Evolutionary conservation across 1,139 yeast species (phyloP).

Genomic region (Debaryomyces fabryi): DNA sequence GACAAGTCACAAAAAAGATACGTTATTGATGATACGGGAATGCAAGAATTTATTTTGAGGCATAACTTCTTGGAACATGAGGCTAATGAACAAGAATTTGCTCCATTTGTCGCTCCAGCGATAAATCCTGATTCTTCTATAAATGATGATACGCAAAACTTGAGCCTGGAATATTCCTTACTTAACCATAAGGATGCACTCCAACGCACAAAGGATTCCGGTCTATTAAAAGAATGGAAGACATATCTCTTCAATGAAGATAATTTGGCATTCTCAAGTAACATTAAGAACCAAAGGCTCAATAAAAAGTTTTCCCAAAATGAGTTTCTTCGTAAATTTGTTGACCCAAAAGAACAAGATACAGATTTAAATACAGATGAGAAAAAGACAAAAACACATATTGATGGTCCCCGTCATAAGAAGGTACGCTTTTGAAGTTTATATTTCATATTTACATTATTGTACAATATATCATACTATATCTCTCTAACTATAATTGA

Average conservation of each 20-base stretch:
- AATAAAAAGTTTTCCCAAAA: constrained; percentile 24
- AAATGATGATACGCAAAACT: constrained; percentile 13
- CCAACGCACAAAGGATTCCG: constrained; percentile 7
- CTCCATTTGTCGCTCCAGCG: constrained; percentile 29
- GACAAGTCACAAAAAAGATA: constrained; percentile 25
- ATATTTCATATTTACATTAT: constrained; percentile 8
- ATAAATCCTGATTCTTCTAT: constrained; percentile 6
- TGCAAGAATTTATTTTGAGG: constrained; percentile 56
- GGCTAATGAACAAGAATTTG: constrained; percentile 29
- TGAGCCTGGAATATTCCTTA: constrained; percentile 24
- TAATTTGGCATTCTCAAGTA: constrained; percentile 39
- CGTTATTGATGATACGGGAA: constrained; percentile 58
- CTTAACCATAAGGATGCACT: constrained; percentile 23
- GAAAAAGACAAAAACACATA: constrained; percentile 3
- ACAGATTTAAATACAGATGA: constrained; percentile 15
- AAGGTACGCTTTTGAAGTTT: constrained; percentile 27
- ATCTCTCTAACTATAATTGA: constrained; percentile 46
- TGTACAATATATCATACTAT: constrained; percentile 8
- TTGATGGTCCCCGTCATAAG: constrained; percentile 17
- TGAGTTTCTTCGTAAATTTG: constrained; percentile 25
- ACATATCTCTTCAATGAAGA: constrained; percentile 47
- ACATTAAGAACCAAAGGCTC: constrained; percentile 27
- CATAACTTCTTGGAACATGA: constrained; percentile 48
- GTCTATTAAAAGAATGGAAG: constrained; percentile 36
- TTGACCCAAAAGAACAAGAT: constrained; percentile 18